These are phyloP conservation scores for Xerophyta viscosa DNA, from an alignment of 106 monocot genomes.

Conservation along the genomic window DNA sequence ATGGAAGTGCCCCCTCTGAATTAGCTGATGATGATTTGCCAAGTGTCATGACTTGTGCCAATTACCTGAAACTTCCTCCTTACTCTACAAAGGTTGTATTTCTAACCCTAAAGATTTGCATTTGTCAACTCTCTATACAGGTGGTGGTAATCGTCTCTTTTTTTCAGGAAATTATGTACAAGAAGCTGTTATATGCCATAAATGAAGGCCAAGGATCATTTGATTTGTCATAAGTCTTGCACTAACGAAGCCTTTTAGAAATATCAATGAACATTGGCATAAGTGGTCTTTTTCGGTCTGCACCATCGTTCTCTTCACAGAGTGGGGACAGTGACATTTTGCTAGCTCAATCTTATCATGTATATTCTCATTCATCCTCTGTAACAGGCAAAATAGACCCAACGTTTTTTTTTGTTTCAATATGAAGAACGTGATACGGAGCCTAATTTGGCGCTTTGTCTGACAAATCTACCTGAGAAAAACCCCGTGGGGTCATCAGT, in stretches of 20 bases:
- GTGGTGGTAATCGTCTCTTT: not conserved
- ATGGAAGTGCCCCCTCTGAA: slow-evolving; percentile 40
- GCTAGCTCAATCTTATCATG: not conserved
- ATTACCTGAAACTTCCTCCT: slow-evolving; percentile 95
- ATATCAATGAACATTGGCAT: not conserved
- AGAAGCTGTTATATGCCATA: slow-evolving; percentile 83
- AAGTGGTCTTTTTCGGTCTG: not conserved
- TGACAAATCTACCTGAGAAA: too few species aligned
- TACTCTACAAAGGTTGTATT: slow-evolving; percentile 84
- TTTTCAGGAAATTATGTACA: slow-evolving; percentile 81
- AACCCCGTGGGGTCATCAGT: too few species aligned
- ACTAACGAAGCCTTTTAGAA: not conserved
- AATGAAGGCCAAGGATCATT: slow-evolving; percentile 95
- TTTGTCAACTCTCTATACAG: not conserved
- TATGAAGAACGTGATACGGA: not conserved
- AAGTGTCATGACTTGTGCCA: slow-evolving; percentile 99
- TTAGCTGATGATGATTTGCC: slow-evolving; percentile 87
- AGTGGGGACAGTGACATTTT: not conserved
- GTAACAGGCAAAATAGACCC: too few species aligned
- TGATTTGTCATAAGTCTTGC: slow-evolving; percentile 57
- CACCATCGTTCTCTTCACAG: not conserved
- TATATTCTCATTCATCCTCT: not conserved
- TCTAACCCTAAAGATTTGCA: not conserved
- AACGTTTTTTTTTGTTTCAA: slow-evolving; percentile 2
- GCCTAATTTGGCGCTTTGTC: not conserved